Base-by-base conservation (phyloP, 768 basidiomycete genomes). In the Suillus sp. region DNA sequence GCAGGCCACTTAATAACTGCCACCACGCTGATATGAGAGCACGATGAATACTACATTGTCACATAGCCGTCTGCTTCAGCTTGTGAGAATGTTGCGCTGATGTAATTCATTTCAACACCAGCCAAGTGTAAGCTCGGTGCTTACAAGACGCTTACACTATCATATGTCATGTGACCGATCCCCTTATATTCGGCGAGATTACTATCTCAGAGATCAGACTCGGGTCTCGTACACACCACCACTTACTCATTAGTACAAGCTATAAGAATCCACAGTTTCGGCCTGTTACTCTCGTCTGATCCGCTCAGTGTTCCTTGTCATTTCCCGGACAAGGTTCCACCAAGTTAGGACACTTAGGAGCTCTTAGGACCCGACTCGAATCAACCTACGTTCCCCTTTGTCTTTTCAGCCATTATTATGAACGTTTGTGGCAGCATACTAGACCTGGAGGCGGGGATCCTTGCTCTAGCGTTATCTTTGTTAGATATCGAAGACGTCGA, bases 391-490 rank as follows among this genome's bases (percentile, higher is more conserved):
- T 40, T 62, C 62, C 8, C 63, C 35, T 32, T 64, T 58, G n/a
- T 38, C 63, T 40, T 62, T 27, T 18, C 45, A 35, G 16, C 22
- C 27, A 35, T 27, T 25, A 56, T 56, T 16, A 56, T 56, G 54
- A 38, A 56, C 25, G 18, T 9, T 27, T 35, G 4, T 16, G 9
- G 14, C n/a, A 22, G 22, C 35, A 20, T 3, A 56, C 22, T 34
- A 14, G 82, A 84, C 64, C n/a, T 69, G 2, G 77, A 74, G 11
- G 77, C 79, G 22, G 71, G 77, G 27, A 67, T 78, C 9, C 74
- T 85, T 50, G 75, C 81, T 40, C 77, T 78, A 1, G 72, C 79
- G 60, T 75, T 84, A 50, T 66, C 69, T 3, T 75, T 84, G 38
- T 70, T 77, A n/a, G 83, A 84, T 61, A 75, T 82, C 25, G 75